These are phyloP conservation scores for Sicyos edulis DNA, from an alignment of 306 rosid species.

Conservation along the genomic window DNA sequence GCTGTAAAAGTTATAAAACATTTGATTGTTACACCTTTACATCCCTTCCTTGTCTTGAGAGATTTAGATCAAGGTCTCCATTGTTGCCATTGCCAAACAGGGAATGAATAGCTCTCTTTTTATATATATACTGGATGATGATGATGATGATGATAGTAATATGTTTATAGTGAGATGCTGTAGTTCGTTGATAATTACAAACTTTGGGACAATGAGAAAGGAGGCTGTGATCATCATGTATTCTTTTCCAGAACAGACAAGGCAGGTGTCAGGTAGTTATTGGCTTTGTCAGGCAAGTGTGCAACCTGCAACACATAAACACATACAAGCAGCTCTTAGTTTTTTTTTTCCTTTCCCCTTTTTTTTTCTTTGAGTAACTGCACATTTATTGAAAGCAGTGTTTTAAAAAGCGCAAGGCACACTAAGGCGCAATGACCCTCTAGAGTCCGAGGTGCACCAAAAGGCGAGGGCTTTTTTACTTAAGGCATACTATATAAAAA, in stretches of 20 bases:
- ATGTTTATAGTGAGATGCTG: background rate
- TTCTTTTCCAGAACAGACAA: slow-evolving; percentile 87
- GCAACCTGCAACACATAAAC: slow-evolving; percentile 60
- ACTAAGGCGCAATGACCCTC: no score
- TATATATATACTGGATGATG: background rate
- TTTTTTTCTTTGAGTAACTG: no score
- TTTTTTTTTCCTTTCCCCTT: no score
- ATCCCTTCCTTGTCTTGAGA: background rate
- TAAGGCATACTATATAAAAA: no score
- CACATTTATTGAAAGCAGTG: no score
- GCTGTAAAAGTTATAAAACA: background rate
- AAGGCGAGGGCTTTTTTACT: no score
- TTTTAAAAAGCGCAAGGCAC: no score
- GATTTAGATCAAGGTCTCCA: background rate
- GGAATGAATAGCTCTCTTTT: background rate
- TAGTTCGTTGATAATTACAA: background rate
- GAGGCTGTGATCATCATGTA: slow-evolving; percentile 42
- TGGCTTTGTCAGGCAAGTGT: slow-evolving; percentile 97
- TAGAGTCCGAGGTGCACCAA: no score
- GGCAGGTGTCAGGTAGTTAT: slow-evolving; percentile 91
- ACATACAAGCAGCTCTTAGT: background rate
- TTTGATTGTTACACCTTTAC: background rate
- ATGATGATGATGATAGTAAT: background rate
- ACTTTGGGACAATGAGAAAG: slow-evolving; percentile 7
- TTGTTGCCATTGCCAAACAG: slow-evolving; percentile 11